Conservation (phyloP, 2,329 filamentous ascomycete species). For the Epichloe coenophiala region DNA sequence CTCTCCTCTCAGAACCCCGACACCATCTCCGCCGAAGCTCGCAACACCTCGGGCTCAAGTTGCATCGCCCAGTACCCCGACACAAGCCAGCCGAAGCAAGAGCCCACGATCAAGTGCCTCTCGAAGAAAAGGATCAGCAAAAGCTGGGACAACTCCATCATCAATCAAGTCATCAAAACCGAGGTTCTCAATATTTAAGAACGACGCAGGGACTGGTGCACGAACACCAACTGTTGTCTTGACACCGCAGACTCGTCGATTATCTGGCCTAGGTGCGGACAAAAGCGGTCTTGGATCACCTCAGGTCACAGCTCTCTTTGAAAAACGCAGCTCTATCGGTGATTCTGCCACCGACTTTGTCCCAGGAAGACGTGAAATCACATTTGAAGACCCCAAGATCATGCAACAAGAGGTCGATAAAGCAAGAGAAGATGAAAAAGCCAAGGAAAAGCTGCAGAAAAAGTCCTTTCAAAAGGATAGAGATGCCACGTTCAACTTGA, state of each 20-base stretch:
- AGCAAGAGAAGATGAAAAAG: conserved; percentile 44
- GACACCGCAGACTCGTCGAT: conserved; percentile 34
- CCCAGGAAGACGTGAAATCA: conserved; percentile 37
- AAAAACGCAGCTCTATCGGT: conserved; percentile 57
- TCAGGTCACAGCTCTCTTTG: conserved; percentile 55
- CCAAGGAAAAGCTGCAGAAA: conserved; percentile 43
- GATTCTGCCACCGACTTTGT: conserved; percentile 52
- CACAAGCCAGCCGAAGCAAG: conserved; percentile 3
- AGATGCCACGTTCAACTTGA: conserved; percentile 53
- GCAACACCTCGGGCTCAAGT: conserved; percentile 8
- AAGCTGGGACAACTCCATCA: conserved; percentile 9
- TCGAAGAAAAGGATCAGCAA: conserved; percentile 4
- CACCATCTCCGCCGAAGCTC: conserved; percentile 14
- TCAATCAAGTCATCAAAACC: conserved; percentile 12
- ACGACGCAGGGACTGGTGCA: conserved; percentile 37
- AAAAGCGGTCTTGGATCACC: conserved; percentile 62
- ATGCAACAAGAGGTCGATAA: conserved; percentile 51
- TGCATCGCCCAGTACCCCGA: neutral
- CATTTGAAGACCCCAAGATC: conserved; percentile 51
- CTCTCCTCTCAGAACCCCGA: conserved; percentile 7
- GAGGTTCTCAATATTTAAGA: conserved; percentile 35
- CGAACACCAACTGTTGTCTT: conserved; percentile 51
- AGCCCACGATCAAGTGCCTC: conserved; percentile 7
- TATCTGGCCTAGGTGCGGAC: conserved; percentile 58
- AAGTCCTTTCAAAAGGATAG: conserved; percentile 33